A percentile compares a stretch with the other conserved stretches of the same genome.
Conservation (phyloP, 768 basidiomycete genomes). For the Rhodocollybia butyracea region DNA sequence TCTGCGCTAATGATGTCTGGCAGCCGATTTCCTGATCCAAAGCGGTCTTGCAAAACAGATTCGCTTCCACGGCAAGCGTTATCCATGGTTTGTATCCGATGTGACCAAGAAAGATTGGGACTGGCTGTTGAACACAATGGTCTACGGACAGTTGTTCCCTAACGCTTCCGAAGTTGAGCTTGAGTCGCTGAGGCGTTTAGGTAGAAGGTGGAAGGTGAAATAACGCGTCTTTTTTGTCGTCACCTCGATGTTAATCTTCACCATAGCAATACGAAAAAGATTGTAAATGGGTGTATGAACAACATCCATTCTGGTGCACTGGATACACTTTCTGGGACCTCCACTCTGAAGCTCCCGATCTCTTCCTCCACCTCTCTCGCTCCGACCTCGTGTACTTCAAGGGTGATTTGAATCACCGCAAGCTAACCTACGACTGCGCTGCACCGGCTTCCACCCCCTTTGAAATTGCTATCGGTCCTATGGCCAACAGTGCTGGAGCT, state of each 20-base stretch:
- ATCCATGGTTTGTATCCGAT: slow-evolving; percentile 93
- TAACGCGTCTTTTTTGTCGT: not conserved
- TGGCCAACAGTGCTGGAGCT: slow-evolving; percentile 85
- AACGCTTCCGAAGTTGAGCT: slow-evolving; percentile 76
- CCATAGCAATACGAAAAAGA: slow-evolving; percentile 84
- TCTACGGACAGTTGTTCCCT: slow-evolving; percentile 91
- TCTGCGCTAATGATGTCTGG: slow-evolving; percentile 6
- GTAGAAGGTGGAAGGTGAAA: slow-evolving; percentile 83
- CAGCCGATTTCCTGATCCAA: slow-evolving; percentile 92
- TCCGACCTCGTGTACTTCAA: slow-evolving; percentile 94
- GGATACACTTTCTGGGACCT: slow-evolving; percentile 93
- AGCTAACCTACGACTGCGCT: slow-evolving; percentile 84
- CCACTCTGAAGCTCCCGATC: slow-evolving; percentile 79
- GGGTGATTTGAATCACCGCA: slow-evolving; percentile 92
- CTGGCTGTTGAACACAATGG: slow-evolving; percentile 85
- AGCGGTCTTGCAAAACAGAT: slow-evolving; percentile 81
- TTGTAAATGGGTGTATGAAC: slow-evolving; percentile 92
- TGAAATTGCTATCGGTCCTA: slow-evolving; percentile 86
- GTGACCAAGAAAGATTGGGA: slow-evolving; percentile 92
- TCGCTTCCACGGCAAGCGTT: slow-evolving; percentile 94
- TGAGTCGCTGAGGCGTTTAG: slow-evolving; percentile 77
- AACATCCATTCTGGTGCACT: slow-evolving; percentile 95
- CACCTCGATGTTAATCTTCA: slow-evolving; percentile 4
- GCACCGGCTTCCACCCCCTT: slow-evolving; percentile 87
- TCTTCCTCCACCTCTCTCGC: slow-evolving; percentile 88